These are phyloP conservation scores for Russula griseocarnosa DNA, from an alignment of 768 basidiomycete genomes.

Conservation along the genomic window DNA sequence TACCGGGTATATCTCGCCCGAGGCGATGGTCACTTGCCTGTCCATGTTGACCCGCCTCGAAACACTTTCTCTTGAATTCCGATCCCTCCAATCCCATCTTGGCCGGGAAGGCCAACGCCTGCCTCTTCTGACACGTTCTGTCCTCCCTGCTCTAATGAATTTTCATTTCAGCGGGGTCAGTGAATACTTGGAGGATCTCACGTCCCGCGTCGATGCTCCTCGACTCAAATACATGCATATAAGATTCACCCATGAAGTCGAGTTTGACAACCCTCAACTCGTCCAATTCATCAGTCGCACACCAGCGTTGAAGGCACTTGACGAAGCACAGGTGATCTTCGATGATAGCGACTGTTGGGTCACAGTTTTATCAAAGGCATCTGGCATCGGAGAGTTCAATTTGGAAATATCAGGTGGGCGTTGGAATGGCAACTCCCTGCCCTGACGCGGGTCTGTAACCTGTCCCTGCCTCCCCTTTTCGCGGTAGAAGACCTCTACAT, in stretches of 20 bases:
- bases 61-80: neutral
- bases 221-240: neutral
- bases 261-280: neutral
- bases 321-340: too few species aligned
- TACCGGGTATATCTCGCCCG: constrained; percentile 1
- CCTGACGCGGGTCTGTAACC: neutral
- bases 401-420: neutral
- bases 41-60: neutral
- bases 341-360: neutral
- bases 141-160: neutral
- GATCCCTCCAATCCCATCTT: neutral
- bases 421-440: neutral
- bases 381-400: neutral
- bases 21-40: neutral
- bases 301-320: neutral
- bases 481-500: neutral
- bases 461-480: too few species aligned
- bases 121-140: neutral
- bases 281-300: neutral
- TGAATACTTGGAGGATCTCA: neutral
- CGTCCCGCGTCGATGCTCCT: neutral
- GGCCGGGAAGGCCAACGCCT: neutral
- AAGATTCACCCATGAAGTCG: neutral
- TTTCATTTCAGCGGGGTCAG: neutral
- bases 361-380: too few species aligned